These are phyloP conservation scores for Fusarium sp. DNA, from an alignment of 2,329 filamentous ascomycete genomes.

Conservation along the genomic window DNA sequence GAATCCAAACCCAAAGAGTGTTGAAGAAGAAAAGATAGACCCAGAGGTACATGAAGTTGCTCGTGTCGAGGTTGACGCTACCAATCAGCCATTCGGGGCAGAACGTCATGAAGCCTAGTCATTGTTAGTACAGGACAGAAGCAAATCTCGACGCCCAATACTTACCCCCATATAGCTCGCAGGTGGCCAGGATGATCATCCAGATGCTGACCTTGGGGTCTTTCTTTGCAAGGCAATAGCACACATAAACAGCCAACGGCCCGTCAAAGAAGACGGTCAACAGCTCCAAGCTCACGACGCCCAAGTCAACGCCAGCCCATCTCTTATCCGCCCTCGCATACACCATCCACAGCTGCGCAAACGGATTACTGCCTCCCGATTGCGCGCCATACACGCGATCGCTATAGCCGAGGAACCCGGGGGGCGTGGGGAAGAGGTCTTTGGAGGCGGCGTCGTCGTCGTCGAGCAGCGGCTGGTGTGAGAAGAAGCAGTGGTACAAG, in stretches of 20 bases:
- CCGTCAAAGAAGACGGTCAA: slow-evolving; percentile 73
- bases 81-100: slow-evolving; percentile 74
- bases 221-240: slow-evolving; percentile 67
- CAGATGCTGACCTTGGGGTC: slow-evolving; percentile 67
- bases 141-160: background rate
- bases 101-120: slow-evolving; percentile 74
- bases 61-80: slow-evolving; percentile 70
- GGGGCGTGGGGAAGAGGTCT: slow-evolving; percentile 59
- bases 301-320: slow-evolving; percentile 72
- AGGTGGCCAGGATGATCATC: slow-evolving; percentile 73
- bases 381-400: slow-evolving; percentile 66
- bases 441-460: slow-evolving; percentile 39
- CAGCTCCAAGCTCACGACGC: slow-evolving; percentile 72
- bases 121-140: background rate
- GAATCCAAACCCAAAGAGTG: slow-evolving; percentile 73
- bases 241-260: slow-evolving; percentile 68
- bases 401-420: slow-evolving; percentile 62
- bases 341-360: slow-evolving; percentile 74
- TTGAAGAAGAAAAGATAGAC: slow-evolving; percentile 77
- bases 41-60: slow-evolving; percentile 76
- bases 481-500: slow-evolving; percentile 94
- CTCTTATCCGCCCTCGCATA: slow-evolving; percentile 72
- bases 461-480: slow-evolving; percentile 54
- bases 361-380: slow-evolving; percentile 63
- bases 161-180: slow-evolving; percentile 72